Conservation (phyloP, 495 filamentous ascomycete genomes). For the Acidiella bohemica region DNA sequence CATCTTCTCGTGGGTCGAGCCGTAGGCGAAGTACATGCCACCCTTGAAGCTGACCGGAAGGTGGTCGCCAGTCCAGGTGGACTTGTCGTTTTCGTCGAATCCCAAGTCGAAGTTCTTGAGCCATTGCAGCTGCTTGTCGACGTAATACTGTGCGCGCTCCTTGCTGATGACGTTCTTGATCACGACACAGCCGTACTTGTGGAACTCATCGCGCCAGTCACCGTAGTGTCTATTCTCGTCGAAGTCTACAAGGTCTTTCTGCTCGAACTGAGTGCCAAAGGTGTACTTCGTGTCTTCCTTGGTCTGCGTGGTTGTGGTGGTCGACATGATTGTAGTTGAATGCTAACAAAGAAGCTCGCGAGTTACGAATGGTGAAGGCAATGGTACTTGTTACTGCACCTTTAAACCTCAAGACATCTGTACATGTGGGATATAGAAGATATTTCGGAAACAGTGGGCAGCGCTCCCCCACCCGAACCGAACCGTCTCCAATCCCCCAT, state of each 20-base stretch:
- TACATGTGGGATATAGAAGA: no score
- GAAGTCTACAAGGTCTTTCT: constrained; percentile 20
- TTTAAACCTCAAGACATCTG: no score
- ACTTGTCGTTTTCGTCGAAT: constrained; percentile 28
- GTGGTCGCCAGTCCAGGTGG: constrained; percentile 31
- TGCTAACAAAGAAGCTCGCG: neutral
- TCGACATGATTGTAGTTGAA: neutral
- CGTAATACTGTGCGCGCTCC: constrained; percentile 24
- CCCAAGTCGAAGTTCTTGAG: constrained; percentile 30
- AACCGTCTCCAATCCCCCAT: neutral
- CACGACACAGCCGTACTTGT: constrained; percentile 26
- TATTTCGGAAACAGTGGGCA: no score
- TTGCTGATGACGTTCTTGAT: constrained; percentile 24
- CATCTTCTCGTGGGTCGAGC: constrained; percentile 32
- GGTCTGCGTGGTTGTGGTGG: neutral
- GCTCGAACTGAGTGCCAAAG: constrained; percentile 1
- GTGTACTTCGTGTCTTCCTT: neutral
- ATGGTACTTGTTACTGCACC: neutral
- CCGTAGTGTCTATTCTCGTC: constrained; percentile 17
- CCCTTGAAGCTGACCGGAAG: constrained; percentile 32
- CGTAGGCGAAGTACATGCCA: constrained; percentile 19
- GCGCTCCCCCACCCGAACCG: no score
- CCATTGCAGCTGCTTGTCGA: constrained; percentile 31
- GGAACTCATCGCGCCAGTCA: constrained; percentile 34
- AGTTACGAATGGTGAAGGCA: no score